phyloP scores from a whole-genome alignment of 2,329 filamentous ascomycete genomes.

The Paradendryphiella salina region DNA sequence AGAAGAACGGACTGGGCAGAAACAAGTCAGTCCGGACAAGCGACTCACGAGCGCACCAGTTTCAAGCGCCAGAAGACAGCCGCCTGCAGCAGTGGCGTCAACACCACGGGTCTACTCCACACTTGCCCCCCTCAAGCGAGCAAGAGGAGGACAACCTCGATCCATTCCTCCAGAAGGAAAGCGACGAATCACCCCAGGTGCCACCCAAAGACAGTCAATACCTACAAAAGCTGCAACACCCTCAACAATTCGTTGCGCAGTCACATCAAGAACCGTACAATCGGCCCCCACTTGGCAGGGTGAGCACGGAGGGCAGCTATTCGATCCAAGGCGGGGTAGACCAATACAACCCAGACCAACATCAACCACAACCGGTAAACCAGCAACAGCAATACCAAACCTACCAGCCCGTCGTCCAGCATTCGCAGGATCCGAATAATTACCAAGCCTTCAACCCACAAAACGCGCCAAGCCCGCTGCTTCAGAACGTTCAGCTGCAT shows the following conservation, averaged over 20 bases:
- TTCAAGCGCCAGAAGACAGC: slow-evolving; percentile 31
- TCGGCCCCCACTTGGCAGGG: slow-evolving; percentile 46
- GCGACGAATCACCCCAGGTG: slow-evolving; percentile 35
- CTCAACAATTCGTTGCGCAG: slow-evolving; percentile 32
- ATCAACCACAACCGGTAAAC: slow-evolving; percentile 35
- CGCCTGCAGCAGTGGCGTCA: slow-evolving; percentile 36
- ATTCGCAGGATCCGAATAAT: slow-evolving; percentile 28
- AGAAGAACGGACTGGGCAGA: slow-evolving; percentile 40
- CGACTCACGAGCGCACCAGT: slow-evolving; percentile 35
- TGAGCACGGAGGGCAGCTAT: slow-evolving; percentile 47
- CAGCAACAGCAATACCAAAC: slow-evolving; percentile 37
- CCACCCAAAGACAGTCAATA: slow-evolving; percentile 45
- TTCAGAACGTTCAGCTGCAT: slow-evolving; percentile 38
- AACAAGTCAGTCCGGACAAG: slow-evolving; percentile 45
- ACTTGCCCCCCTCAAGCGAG: slow-evolving; percentile 44
- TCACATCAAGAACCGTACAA: slow-evolving; percentile 39
- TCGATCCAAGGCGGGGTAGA: slow-evolving; percentile 46
- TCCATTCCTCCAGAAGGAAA: slow-evolving; percentile 44
- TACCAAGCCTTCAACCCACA: slow-evolving; percentile 43
- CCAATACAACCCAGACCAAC: slow-evolving; percentile 46
- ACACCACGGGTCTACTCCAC: slow-evolving; percentile 37
- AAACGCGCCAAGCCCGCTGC: slow-evolving; percentile 35
- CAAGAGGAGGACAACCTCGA: slow-evolving; percentile 46
- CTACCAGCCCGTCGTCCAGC: slow-evolving; percentile 35
- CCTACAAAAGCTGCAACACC: slow-evolving; percentile 31